phyloP scores from a whole-genome alignment of 805 yeast genomes.

The Vanderwaltozyma polyspora region DNA sequence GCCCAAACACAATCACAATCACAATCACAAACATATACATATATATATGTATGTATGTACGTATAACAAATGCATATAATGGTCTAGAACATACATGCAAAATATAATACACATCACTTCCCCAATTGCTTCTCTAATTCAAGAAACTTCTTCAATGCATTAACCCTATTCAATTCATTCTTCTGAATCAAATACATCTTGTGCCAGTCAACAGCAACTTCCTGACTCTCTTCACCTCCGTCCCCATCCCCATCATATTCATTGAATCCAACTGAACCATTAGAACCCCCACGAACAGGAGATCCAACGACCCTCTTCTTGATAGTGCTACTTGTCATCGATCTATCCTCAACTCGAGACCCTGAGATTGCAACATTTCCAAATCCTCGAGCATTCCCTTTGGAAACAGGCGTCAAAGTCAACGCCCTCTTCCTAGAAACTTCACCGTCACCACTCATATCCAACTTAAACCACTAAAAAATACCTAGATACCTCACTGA shows the following conservation, averaged over 20 bases:
- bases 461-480: constrained; percentile 5
- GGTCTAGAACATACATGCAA: not conserved
- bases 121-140: constrained; percentile 11
- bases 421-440: not conserved
- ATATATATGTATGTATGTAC: too few species aligned
- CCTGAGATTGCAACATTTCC: too few species aligned
- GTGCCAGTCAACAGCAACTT: constrained; percentile 13
- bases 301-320: too few species aligned
- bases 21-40: too few species aligned
- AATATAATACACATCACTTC: not conserved
- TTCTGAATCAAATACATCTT: constrained; percentile 11
- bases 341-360: too few species aligned
- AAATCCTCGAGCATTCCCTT: too few species aligned
- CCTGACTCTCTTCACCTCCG: constrained; percentile 1
- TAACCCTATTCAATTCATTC: constrained; percentile 12
- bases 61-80: too few species aligned
- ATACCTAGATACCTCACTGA: too few species aligned
- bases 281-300: too few species aligned
- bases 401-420: not conserved
- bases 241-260: constrained; percentile 3
- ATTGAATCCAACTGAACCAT: too few species aligned
- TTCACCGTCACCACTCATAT: not conserved
- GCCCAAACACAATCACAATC: too few species aligned
- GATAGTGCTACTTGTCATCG: too few species aligned
- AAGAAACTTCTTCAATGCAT: constrained; percentile 13